phyloP scores from a whole-genome alignment of 768 basidiomycete genomes.

The Mycena epipterygia region DNA sequence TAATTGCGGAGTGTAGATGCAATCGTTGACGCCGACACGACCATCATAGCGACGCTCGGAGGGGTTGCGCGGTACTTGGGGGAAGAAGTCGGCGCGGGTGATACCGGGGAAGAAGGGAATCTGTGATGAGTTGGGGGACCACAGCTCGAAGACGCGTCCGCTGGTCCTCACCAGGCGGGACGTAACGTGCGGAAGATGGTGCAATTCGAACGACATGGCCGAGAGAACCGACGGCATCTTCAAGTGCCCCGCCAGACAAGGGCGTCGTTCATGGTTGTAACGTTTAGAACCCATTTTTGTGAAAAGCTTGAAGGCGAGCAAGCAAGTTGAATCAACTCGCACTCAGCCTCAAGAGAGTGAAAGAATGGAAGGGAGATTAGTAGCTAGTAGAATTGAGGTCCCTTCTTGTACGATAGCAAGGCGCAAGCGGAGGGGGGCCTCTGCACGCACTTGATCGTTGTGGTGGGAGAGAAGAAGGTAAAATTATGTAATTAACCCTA shows the following conservation, averaged over 20 bases:
- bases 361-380: too few species aligned
- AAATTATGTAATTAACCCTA: too few species aligned
- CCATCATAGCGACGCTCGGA: constrained; percentile 6
- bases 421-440: too few species aligned
- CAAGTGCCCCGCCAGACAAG: neutral
- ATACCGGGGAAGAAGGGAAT: neutral
- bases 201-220: neutral
- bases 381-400: too few species aligned
- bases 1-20: neutral
- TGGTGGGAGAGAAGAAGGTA: too few species aligned
- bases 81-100: neutral
- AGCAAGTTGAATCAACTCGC: too few species aligned
- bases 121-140: constrained; percentile 12
- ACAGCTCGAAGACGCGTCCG: neutral
- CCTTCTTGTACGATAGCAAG: too few species aligned
- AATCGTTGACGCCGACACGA: neutral
- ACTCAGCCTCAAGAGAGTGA: too few species aligned
- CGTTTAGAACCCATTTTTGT: too few species aligned
- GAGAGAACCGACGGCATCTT: neutral
- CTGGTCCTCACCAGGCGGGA: neutral
- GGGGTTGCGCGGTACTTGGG: too few species aligned
- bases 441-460: too few species aligned
- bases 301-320: too few species aligned
- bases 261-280: neutral
- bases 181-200: neutral